Evolutionary conservation across 2,329 filamentous ascomycete species (phyloP), one percentile per base, ranked within the genome.

Genomic region (Colletotrichum theobromicola): DNA sequence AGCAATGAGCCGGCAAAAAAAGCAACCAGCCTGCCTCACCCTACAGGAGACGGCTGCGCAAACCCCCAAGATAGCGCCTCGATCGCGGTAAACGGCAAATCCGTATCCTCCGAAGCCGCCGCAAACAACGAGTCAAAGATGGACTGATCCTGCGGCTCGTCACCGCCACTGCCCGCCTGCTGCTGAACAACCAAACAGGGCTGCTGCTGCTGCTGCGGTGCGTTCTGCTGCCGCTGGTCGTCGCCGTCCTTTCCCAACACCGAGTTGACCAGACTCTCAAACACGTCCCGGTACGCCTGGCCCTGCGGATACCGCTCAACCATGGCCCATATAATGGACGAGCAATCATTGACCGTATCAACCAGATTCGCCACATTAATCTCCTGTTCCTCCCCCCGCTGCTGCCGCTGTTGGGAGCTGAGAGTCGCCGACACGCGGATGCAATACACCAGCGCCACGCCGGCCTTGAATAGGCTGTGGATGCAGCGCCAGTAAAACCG

Each of bases 401-500:
- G 35, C 53, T 21, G n/a, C n/a, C 7, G n/a, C 18, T 35, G 34
- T 12, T 34, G 32, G 4, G 32, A 18, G n/a, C n/a, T n/a, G 42
- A 46, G n/a, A 0, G 26, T 28, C 55, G 1, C 63, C 53, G 4
- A 13, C 26, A 30, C 64, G 18, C 76, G 76, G 1, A 77, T 63
- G 5, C 79, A 81, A 7, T 80, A 79, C 0, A 75, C 76, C 24
- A 80, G 32, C 0, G 78, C 80, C 4, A 76, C 77, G 8, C 79
- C 78, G 0, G 76, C 73, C 2, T 76, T 75, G 12, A 80, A 81
- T 1, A 81, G 66, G 10, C 80, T 80, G 4, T 79, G 79, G 0
- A 77, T 77, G 0, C 78, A 81, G 10, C 80, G 77, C 80, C 80
- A 81, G 65, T 78, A 80, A 64, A 80, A 81, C 1, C 80, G 76